phyloP scores from a whole-genome alignment of 1,284 basidiomycete species.

The Hemileia vastatrix region DNA sequence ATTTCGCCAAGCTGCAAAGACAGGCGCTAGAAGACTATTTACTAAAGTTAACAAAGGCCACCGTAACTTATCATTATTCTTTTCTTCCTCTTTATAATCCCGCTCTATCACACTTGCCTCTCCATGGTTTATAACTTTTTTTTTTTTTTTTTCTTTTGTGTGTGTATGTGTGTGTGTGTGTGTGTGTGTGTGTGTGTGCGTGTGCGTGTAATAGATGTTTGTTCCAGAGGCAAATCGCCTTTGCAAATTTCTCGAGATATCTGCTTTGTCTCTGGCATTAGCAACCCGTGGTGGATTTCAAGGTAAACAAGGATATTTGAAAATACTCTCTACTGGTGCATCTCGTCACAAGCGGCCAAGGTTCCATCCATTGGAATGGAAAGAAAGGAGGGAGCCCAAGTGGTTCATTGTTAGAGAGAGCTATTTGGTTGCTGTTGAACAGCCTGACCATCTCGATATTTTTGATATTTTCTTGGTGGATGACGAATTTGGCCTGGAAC shows the following conservation, averaged over 20 bases:
- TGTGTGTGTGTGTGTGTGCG: not conserved
- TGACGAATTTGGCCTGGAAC: constrained; percentile 73
- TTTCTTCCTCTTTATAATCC: not conserved
- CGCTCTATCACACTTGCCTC: not conserved
- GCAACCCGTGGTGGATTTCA: constrained; percentile 69
- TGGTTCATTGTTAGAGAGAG: constrained; percentile 94
- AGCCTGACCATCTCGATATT: constrained; percentile 69
- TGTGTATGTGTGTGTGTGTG: not conserved
- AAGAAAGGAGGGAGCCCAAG: constrained; percentile 59
- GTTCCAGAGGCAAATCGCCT: constrained; percentile 85
- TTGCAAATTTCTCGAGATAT: constrained; percentile 89
- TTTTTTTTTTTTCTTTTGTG: not conserved
- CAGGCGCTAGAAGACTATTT: constrained; percentile 80
- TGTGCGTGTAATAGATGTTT: constrained; percentile 64
- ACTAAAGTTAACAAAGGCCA: constrained; percentile 73
- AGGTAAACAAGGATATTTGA: constrained; percentile 78
- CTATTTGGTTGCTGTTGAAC: constrained; percentile 76
- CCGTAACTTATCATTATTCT: constrained; percentile 50
- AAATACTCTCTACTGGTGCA: constrained; percentile 48
- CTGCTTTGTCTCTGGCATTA: constrained; percentile 71
- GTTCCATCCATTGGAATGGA: constrained; percentile 53
- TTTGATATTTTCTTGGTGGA: constrained; percentile 95
- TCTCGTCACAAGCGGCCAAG: constrained; percentile 42
- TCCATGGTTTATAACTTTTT: too few species aligned
- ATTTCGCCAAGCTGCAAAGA: constrained; percentile 70